These are phyloP conservation scores for Moricandia arvensis DNA, from an alignment of 345 rosid genomes.

Conservation along the genomic window DNA sequence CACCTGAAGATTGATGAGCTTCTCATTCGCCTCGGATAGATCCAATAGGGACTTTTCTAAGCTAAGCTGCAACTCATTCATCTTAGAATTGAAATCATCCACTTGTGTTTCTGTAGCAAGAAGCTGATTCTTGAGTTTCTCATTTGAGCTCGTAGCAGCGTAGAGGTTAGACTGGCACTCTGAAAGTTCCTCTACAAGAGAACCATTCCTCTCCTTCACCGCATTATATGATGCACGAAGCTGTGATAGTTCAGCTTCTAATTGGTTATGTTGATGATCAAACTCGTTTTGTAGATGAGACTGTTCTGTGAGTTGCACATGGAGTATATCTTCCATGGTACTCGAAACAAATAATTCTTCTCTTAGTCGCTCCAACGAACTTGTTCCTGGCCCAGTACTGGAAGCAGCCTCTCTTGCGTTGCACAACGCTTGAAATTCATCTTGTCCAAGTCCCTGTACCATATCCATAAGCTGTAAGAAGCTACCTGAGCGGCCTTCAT, in stretches of 20 bases:
- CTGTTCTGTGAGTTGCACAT: slow-evolving; percentile 62
- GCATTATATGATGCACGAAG: slow-evolving; percentile 47
- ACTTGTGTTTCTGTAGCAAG: slow-evolving; percentile 47
- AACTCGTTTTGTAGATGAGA: slow-evolving; percentile 48
- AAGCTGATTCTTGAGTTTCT: slow-evolving; percentile 51
- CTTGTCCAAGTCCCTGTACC: slow-evolving; percentile 54
- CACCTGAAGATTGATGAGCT: slow-evolving; percentile 46
- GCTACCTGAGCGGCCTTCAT: slow-evolving; percentile 38
- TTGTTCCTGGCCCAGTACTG: slow-evolving; percentile 27
- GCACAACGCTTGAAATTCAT: slow-evolving; percentile 51
- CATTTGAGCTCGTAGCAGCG: slow-evolving; percentile 42
- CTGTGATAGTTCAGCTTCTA: slow-evolving; percentile 47
- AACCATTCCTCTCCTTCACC: slow-evolving; percentile 41
- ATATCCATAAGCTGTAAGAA: slow-evolving; percentile 48
- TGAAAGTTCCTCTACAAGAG: slow-evolving; percentile 55
- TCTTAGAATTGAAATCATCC: slow-evolving; percentile 53
- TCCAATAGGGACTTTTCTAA: slow-evolving; percentile 58
- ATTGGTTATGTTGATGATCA: slow-evolving; percentile 41
- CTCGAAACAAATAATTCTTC: slow-evolving; percentile 58
- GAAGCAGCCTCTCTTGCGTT: slow-evolving; percentile 44
- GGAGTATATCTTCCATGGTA: slow-evolving; percentile 52
- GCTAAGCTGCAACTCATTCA: slow-evolving; percentile 53
- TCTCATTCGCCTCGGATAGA: slow-evolving; percentile 49
- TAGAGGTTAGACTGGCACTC: slow-evolving; percentile 58
- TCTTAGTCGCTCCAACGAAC: slow-evolving; percentile 49